phyloP scores from a whole-genome alignment of 371 early-diverging fungal genomes.

The Rhizomucor pusillus region DNA sequence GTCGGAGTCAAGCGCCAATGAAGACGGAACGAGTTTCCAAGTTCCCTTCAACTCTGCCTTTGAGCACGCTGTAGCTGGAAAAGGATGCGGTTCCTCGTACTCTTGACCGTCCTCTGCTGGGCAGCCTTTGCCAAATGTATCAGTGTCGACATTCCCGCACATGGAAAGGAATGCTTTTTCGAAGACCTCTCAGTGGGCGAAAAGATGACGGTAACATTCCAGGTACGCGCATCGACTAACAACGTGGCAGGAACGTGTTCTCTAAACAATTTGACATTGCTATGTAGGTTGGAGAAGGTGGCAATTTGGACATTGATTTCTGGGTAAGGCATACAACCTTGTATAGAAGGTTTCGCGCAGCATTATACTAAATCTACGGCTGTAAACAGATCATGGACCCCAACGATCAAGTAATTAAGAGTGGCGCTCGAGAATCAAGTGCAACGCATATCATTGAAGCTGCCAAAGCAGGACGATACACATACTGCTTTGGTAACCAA shows the following conservation, averaged over 20 bases:
- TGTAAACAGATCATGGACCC: conserved; percentile 56
- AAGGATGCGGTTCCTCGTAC: conserved; percentile 4
- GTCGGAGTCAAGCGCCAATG: too few species aligned
- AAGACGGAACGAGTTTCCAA: too few species aligned
- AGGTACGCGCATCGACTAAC: conserved; percentile 28
- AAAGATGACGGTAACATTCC: conserved; percentile 61
- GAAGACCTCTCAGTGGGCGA: conserved; percentile 60
- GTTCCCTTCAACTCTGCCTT: too few species aligned
- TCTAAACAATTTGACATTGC: neutral
- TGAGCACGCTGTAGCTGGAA: too few species aligned
- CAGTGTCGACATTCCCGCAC: conserved; percentile 49
- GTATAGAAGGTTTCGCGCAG: neutral
- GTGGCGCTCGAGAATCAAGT: conserved; percentile 42
- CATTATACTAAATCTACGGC: neutral
- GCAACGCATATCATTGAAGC: conserved; percentile 58
- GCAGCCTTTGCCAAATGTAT: conserved; percentile 4
- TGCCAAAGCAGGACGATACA: conserved; percentile 51
- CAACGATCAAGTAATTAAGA: conserved; percentile 41
- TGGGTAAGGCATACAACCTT: conserved; percentile 63
- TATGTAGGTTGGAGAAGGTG: conserved; percentile 64
- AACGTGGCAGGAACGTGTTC: too few species aligned
- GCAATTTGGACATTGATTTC: conserved; percentile 70
- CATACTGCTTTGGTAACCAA: conserved; percentile 78
- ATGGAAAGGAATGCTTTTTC: conserved; percentile 59
- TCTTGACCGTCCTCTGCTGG: conserved; percentile 3